Evolutionary conservation across 148 eudicot genomes (phyloP).

Genomic region (Spergularia marina): DNA sequence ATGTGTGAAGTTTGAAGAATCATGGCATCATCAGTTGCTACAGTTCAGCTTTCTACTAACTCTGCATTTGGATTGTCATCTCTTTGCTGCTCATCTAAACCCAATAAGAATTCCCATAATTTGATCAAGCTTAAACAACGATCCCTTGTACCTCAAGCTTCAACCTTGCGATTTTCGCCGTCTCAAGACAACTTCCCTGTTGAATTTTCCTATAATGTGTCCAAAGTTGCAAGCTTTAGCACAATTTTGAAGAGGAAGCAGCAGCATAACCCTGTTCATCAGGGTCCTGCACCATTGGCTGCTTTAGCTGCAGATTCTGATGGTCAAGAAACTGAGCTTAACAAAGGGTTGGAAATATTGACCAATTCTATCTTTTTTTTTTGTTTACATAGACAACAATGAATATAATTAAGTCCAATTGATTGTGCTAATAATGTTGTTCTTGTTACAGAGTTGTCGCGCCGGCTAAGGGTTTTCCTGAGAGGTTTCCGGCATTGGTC

Average conservation of each 20-base stretch:
- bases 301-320: slow-evolving; percentile 22
- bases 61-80: slow-evolving; percentile 8
- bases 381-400: too few relatives aligned
- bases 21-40: slow-evolving; percentile 16
- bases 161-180: slow-evolving; percentile 9
- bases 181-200: slow-evolving; percentile 4
- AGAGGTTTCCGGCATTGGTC: slow-evolving; percentile 64
- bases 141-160: slow-evolving; percentile 17
- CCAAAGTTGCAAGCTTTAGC: slow-evolving; percentile 11
- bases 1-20: neutral
- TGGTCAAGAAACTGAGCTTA: slow-evolving; percentile 18
- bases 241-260: slow-evolving; percentile 11
- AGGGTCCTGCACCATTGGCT: slow-evolving; percentile 9
- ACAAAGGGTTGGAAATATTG: slow-evolving; percentile 16
- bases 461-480: slow-evolving; percentile 11
- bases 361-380: neutral
- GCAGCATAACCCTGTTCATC: neutral
- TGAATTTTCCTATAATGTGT: slow-evolving; percentile 8
- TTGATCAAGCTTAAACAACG: slow-evolving; percentile 15
- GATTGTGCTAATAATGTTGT: neutral
- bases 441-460: slow-evolving; percentile 14
- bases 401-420: neutral
- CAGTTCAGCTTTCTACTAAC: slow-evolving; percentile 1
- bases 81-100: neutral
- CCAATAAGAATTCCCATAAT: slow-evolving; percentile 7